phyloP scores from a whole-genome alignment of 352 stramenopile genomes.

The Phytopythium mirpurense region DNA sequence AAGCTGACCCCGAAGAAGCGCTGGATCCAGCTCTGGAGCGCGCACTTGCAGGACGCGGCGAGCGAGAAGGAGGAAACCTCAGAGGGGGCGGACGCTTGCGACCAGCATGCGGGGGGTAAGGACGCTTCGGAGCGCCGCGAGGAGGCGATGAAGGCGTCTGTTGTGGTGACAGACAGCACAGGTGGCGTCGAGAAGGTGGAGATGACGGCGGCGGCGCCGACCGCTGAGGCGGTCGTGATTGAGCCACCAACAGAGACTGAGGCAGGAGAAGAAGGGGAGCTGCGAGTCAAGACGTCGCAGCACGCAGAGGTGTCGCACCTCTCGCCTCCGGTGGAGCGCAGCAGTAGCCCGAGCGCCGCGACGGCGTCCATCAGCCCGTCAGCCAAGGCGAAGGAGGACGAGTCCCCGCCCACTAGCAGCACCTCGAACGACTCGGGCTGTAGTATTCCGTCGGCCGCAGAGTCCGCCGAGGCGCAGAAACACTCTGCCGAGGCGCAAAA shows the following conservation, averaged over 20 bases:
- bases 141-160: background rate
- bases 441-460: constrained; percentile 7
- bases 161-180: constrained; percentile 7
- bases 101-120: background rate
- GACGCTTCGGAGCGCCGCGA: constrained; percentile 1
- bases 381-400: constrained; percentile 40
- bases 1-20: constrained; percentile 70
- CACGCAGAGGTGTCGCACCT: constrained; percentile 43
- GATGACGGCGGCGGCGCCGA: background rate
- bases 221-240: background rate
- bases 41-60: constrained; percentile 26
- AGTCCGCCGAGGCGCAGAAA: background rate
- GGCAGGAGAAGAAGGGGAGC: constrained; percentile 5
- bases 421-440: constrained; percentile 8
- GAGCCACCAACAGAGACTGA: background rate
- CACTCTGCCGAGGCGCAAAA: background rate
- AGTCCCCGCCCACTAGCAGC: constrained; percentile 20
- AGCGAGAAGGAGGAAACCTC: constrained; percentile 8
- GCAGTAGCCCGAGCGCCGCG: constrained; percentile 29
- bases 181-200: background rate
- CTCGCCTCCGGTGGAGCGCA: constrained; percentile 40
- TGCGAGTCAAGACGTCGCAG: constrained; percentile 44
- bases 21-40: constrained; percentile 73
- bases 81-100: constrained; percentile 2
- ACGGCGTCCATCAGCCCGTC: constrained; percentile 48